Conservation (phyloP, 305 asterid genomes). For the Fraxinus nigra region DNA sequence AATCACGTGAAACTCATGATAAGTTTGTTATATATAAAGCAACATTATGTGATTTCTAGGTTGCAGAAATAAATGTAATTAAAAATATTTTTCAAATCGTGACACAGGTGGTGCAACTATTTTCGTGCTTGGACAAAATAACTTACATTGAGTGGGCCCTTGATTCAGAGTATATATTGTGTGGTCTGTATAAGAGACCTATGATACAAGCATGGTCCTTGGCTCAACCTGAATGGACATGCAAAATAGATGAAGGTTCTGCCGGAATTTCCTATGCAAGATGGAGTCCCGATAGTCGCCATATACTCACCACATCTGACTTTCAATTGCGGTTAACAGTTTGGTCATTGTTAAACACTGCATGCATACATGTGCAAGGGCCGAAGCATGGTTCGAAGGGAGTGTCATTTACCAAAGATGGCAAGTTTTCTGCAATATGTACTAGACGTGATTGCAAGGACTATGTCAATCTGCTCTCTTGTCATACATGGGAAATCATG, state of each 20-base stretch:
- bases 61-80: slow-evolving; percentile 21
- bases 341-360: slow-evolving; percentile 92
- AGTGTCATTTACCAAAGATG: slow-evolving; percentile 92
- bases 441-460: slow-evolving; percentile 99
- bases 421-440: slow-evolving; percentile 92
- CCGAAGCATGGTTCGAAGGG: slow-evolving; percentile 97
- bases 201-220: slow-evolving; percentile 98
- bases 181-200: slow-evolving; percentile 87
- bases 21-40: background rate
- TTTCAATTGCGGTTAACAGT: slow-evolving; percentile 88
- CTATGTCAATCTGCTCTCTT: slow-evolving; percentile 85
- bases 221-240: slow-evolving; percentile 96
- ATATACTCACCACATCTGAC: slow-evolving; percentile 95
- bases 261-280: slow-evolving; percentile 95
- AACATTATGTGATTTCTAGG: slow-evolving; percentile 10
- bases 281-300: slow-evolving; percentile 99
- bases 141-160: slow-evolving; percentile 97
- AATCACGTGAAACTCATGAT: background rate
- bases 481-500: slow-evolving; percentile 88
- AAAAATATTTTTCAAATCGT: background rate
- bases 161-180: slow-evolving; percentile 91
- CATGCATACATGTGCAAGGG: slow-evolving; percentile 93
- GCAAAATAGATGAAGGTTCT: slow-evolving; percentile 95
- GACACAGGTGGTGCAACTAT: slow-evolving; percentile 78
- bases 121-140: slow-evolving; percentile 93